Base-by-base conservation (phyloP, 257 asterid species). In the Jacaranda copaia region DNA sequence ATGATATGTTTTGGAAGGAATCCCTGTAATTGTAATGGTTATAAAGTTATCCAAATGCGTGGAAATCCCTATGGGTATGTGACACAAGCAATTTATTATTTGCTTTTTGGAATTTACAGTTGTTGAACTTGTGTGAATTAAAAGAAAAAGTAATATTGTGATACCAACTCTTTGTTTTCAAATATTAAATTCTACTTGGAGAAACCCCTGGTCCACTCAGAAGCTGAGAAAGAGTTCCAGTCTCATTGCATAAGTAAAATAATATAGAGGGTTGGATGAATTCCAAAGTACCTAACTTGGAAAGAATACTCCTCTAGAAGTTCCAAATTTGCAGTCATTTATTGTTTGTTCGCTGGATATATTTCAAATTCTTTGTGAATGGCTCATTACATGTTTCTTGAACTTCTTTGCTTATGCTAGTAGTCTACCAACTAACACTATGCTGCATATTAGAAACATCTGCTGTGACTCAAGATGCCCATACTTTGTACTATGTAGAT, bases 191-290 rank as follows among this genome's bases (percentile, higher is more conserved):
- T 67, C 65, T 56, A 20, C 15, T 64, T 55, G 20, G 80, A 43
- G 69, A 56, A 56, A 73, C 62, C 35, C 46, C 40, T 42, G 42
- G 16, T 72, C 79, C 42, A 9, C 46, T 36, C 49, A 38, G 35
- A 45, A 56, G 64, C 18, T 63, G 79, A 25, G 51, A 38, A 39
- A 42, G 38, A 2, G 15, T 13, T 75, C 72, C 20, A 38, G 65
- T 71, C 39, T 4, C 10, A 71, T 71, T 53, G 53, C 8, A 56
- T 38, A 13, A 16, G 2, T 60, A 11, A 46, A 51, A 52, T 35
- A 63, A 12, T 62, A 48, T 51, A 36, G 43, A 48, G 56, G 63
- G 48, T 77, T 67, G 73, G 42, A 77, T 48, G 64, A 19, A 25
- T 42, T 45, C 63, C 69, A 10, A 68, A 45, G 40, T 20, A 68